A percentile compares a stretch with the other conserved stretches of the same genome.
These are phyloP conservation scores for Hysterangium stoloniferum DNA, from an alignment of 768 basidiomycete species.

Conservation along the genomic window DNA sequence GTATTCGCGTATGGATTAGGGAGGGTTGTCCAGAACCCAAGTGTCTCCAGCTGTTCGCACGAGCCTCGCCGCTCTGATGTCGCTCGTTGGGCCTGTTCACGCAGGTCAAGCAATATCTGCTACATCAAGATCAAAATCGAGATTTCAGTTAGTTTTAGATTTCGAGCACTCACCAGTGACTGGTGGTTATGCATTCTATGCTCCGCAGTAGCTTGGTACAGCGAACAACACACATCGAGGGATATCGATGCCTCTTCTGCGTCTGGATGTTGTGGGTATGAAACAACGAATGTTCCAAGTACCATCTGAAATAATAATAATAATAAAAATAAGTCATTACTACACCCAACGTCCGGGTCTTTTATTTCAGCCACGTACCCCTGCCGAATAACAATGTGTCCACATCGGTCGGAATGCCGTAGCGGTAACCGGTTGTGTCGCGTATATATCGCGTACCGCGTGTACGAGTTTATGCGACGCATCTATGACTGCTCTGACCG, in stretches of 20 bases:
- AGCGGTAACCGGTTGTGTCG: background rate
- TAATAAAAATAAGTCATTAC: background rate
- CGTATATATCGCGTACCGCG: background rate
- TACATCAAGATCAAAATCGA: background rate
- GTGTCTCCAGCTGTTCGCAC: background rate
- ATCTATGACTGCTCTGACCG: background rate
- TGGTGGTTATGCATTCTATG: background rate
- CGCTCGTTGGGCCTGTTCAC: slow-evolving; percentile 1
- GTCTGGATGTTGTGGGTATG: background rate
- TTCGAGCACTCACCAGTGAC: slow-evolving; percentile 1
- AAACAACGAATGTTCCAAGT: background rate
- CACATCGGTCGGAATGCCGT: background rate
- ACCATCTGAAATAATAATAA: slow-evolving; percentile 11
- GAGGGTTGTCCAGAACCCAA: slow-evolving; percentile 10
- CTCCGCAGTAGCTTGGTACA: background rate
- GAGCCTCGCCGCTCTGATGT: slow-evolving; percentile 1
- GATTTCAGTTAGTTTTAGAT: background rate
- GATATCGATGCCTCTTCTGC: background rate
- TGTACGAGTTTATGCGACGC: slow-evolving; percentile 1
- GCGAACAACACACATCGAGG: background rate
- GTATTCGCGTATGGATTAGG: slow-evolving; percentile 3
- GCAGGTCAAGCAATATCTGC: slow-evolving; percentile 1
- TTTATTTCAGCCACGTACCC: background rate
- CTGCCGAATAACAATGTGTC: slow-evolving; percentile 7
- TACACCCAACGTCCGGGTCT: background rate